phyloP scores from a whole-genome alignment of 371 early-diverging fungal genomes.

The Coelomomyces lativittatus region DNA sequence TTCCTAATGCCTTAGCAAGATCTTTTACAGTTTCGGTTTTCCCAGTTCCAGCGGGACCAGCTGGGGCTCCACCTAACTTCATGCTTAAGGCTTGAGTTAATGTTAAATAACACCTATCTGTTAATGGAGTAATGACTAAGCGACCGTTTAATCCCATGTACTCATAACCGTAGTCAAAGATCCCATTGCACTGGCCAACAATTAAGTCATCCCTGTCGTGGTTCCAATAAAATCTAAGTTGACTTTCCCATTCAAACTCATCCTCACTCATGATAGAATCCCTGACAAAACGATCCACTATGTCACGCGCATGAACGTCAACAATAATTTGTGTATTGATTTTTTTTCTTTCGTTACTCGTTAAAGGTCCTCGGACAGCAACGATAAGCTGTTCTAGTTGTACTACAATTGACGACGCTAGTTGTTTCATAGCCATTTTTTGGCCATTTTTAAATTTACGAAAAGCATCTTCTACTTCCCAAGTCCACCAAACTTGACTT shows the following conservation, averaged over 20 bases:
- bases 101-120: conserved; percentile 35
- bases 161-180: conserved; percentile 44
- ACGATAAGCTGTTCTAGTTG: conserved; percentile 31
- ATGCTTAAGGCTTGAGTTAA: conserved; percentile 32
- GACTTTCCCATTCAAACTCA: conserved; percentile 42
- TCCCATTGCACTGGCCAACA: conserved; percentile 28
- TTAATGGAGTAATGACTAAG: conserved; percentile 35
- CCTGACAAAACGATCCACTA: conserved; percentile 35
- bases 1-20: conserved; percentile 33
- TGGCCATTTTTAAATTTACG: conserved; percentile 29
- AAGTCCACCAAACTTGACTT: conserved; percentile 47
- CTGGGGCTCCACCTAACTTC: conserved; percentile 37
- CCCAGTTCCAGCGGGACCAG: conserved; percentile 39
- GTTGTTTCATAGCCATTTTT: conserved; percentile 39
- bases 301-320: conserved; percentile 41
- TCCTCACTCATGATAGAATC: conserved; percentile 34
- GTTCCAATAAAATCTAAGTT: conserved; percentile 36
- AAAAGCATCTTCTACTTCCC: conserved; percentile 43
- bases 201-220: conserved; percentile 16
- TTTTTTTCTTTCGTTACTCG: conserved; percentile 29
- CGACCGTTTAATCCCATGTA: conserved; percentile 41
- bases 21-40: conserved; percentile 51
- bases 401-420: conserved; percentile 17
- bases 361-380: conserved; percentile 22
- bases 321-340: conserved; percentile 41